Base-by-base conservation (phyloP, 306 rosid species). In the Pyrus betulifolia region DNA sequence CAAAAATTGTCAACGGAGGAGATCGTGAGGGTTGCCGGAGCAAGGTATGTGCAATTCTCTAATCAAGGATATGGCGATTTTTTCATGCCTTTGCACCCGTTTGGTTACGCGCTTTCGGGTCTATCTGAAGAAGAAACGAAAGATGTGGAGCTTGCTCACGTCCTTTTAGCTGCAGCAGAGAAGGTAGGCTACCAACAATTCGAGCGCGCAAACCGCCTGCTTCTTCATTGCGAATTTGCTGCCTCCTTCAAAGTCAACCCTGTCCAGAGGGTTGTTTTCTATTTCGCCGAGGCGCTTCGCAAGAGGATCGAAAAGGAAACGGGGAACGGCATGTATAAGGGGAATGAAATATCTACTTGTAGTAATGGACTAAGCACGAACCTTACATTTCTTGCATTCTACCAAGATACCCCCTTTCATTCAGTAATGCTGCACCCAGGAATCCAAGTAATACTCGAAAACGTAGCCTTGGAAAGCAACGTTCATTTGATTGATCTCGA, bases 101-200 rank as follows among this genome's bases (percentile, higher is more conserved):
- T 84, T 67, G 93, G 88, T 15, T 85, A 82, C 22, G 89, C 84
- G 13, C 77, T 82, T 17, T 77, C 81, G 1, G 79, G 67, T 59
- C 76, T 91, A 13, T 85, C 90, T 0, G 85, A 86, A 38, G 88
- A 88, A 46, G 91, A 91, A 71, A 81, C 67, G 22, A 73, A 79
- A 81, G 98, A 91, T 6, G 81, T 88, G 31, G 96, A 87, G 67
- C 98, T 94, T 62, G 90, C 84, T 25, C 94, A 93, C 75, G 45
- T 83, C 38, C 89, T 93, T 30, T 82, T 90, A 54, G 85, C 90
- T 61, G 91, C 91, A 28, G 96, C 94, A 17, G 94, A 93, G 81
- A 91, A 77, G 54, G 91, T 91, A 23, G 79, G 88, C 23, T 82
- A 74, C 77, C 84, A 85, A 35, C 90, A 93, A 80, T 88, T 60